These are phyloP conservation scores for Jatropha multifida DNA, from an alignment of 441 rosid species.

Conservation along the genomic window DNA sequence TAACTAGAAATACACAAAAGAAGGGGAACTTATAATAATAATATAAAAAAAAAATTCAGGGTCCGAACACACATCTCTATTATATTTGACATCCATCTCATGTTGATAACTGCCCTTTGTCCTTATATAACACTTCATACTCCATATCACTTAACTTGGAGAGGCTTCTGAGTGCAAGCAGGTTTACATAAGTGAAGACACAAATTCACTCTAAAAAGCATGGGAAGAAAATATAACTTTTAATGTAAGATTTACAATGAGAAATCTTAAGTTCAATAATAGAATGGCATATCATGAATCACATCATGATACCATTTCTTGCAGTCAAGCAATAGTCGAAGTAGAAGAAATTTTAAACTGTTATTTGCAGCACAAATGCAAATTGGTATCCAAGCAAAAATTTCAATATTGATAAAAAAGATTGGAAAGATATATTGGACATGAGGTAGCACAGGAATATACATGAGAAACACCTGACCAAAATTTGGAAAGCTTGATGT, in stretches of 20 bases:
- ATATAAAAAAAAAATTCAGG: not conserved
- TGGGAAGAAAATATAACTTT: not conserved
- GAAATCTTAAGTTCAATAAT: not conserved
- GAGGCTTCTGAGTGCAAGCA: not conserved
- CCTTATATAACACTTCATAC: not conserved
- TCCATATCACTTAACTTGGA: not conserved
- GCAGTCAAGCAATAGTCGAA: slow-evolving; percentile 1
- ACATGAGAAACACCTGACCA: slow-evolving; percentile 47
- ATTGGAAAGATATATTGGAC: not conserved
- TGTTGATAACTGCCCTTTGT: not conserved
- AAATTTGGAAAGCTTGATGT: slow-evolving; percentile 36
- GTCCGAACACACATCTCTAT: not conserved
- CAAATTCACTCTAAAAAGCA: not conserved
- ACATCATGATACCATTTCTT: not conserved
- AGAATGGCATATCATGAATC: not conserved
- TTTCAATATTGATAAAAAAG: not conserved
- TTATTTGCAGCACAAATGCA: slow-evolving; percentile 7
- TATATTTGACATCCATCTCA: not conserved
- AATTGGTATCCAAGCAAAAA: not conserved
- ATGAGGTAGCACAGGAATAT: slow-evolving; percentile 14
- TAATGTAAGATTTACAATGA: not conserved
- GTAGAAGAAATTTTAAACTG: not conserved
- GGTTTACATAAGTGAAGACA: not conserved
- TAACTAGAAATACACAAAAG: not conserved
- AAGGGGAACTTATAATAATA: not conserved